Evolutionary conservation across 148 eudicot species (phyloP), one percentile per base, ranked within the genome.

Genomic region (Arctostaphylos glauca): DNA sequence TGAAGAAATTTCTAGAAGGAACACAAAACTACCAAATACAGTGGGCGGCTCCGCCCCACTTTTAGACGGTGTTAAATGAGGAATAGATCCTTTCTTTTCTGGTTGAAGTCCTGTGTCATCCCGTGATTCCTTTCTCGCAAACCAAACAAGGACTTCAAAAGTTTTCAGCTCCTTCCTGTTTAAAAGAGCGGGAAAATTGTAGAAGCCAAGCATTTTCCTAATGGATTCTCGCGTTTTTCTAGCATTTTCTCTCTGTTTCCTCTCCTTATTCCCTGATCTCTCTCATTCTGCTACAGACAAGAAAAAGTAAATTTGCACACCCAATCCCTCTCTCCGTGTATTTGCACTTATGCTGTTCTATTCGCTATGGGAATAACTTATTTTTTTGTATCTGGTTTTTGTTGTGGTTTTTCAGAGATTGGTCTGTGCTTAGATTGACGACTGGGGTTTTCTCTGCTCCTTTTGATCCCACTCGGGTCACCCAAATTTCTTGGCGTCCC

Each of bases 401-500:
- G 68, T 60, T 62, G 7, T 80, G 55, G 66, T 49, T 49, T 48
- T 12, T 41, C 84, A 88, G 91, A 79, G 75, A 80, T 58, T 90
- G 67, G 76, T 87, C 95, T 49, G 87, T 90, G 77, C 78, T 89
- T 64, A 93, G 74, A 93, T 86, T 90, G 88, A 87, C 87, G 83
- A 89, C 89, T 76, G 90, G 88, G 71, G 48, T 77, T 78, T 47
- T 90, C 5, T 75, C 86, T 59, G 76, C 64, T 86, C 82, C 84
- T 6, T 78, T 93, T 81, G 97, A 96, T 89, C 99, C 97, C 46
- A 89, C 93, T 56, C 92, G 94, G 79, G 94, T 96, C 87, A 88
- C 91, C 80, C 97, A 92, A 82, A 87, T 96, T 81, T 92, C 97
- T 44, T 92, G 98, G 98, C 88, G 66, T 55, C 99, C 99, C 75